A percentile compares a stretch with the other conserved stretches of the same genome.
These are phyloP conservation scores for Solanum tacnaense DNA, from an alignment of 257 asterid genomes.

Conservation along the genomic window DNA sequence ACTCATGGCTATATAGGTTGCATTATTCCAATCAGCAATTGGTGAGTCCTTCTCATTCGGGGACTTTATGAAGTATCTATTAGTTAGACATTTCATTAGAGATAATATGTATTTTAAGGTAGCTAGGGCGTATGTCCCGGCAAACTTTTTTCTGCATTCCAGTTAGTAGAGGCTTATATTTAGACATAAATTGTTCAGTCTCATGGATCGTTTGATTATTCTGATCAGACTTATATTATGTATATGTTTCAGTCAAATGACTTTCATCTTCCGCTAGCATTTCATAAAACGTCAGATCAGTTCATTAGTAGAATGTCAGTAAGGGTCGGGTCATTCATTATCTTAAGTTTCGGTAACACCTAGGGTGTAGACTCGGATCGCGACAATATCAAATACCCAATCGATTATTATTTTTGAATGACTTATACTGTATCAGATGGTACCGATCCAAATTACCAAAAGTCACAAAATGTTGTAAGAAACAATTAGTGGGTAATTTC, in stretches of 20 bases:
- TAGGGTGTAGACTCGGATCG: not conserved
- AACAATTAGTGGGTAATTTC: not conserved
- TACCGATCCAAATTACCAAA: not conserved
- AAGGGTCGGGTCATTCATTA: not conserved
- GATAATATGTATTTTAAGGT: not conserved
- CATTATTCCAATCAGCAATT: not conserved
- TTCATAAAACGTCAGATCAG: not conserved
- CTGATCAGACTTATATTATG: not conserved
- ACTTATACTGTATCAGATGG: not conserved
- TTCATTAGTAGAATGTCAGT: not conserved
- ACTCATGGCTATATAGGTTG: not conserved
- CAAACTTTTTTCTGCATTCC: not conserved
- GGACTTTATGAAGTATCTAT: not conserved
- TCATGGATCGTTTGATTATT: not conserved
- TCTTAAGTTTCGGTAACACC: no score
- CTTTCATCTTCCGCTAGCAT: not conserved
- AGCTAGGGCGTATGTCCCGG: not conserved
- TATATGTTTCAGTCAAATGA: not conserved
- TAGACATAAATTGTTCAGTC: not conserved
- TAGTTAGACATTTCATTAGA: not conserved
- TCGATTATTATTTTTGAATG: not conserved
- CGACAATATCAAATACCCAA: no score
- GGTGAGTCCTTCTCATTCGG: not conserved
- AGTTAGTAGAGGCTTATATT: not conserved
- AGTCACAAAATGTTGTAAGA: not conserved